Percentiles rank a stretch among this genome's conserved stretches.
Evolutionary conservation across 768 basidiomycete genomes (phyloP).

Genomic region (Russula ochroleuca): DNA sequence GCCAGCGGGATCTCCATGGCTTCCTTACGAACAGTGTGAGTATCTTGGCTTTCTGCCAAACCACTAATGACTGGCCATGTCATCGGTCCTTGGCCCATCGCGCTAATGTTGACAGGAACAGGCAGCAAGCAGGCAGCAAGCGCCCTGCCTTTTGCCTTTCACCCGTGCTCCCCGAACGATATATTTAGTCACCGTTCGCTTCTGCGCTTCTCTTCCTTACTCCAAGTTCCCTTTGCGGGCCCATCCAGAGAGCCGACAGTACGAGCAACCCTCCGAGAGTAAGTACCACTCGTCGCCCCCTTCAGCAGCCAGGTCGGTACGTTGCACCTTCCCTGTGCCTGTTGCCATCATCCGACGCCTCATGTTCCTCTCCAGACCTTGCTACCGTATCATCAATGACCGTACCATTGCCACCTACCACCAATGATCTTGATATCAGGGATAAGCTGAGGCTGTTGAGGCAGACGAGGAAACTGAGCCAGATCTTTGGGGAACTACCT

Average conservation of each 20-base stretch:
- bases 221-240: too few species aligned
- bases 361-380: background rate
- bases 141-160: background rate
- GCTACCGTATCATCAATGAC: conserved; percentile 8
- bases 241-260: background rate
- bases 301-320: background rate
- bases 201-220: background rate
- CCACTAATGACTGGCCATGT: background rate
- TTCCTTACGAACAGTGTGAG: background rate
- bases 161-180: background rate
- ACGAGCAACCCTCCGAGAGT: background rate
- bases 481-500: conserved; percentile 41
- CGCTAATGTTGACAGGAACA: conserved; percentile 8
- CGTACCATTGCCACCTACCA: conserved; percentile 30
- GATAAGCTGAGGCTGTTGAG: conserved; percentile 40
- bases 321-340: background rate
- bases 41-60: too few species aligned
- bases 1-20: background rate
- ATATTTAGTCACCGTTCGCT: conserved; percentile 2
- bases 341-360: conserved; percentile 9
- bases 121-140: background rate
- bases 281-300: background rate
- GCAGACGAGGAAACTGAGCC: conserved; percentile 44
- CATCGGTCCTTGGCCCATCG: conserved; percentile 3
- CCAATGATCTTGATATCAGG: conserved; percentile 36